These are phyloP conservation scores for Casuarina glauca DNA, from an alignment of 306 rosid species.

Conservation along the genomic window DNA sequence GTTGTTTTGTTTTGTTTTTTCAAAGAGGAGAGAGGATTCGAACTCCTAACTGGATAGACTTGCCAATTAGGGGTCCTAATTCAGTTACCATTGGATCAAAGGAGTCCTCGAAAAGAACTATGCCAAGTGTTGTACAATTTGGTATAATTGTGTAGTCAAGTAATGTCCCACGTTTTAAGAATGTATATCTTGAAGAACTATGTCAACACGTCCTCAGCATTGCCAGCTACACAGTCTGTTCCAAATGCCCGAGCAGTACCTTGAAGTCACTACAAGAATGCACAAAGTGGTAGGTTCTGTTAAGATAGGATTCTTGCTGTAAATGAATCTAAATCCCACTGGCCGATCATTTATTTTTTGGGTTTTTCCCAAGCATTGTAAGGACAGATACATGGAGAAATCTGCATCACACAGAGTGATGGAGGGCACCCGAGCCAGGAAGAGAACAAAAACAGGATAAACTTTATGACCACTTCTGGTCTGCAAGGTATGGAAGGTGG, in stretches of 20 bases:
- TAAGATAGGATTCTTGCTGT: slow-evolving; percentile 60
- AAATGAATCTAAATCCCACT: neutral
- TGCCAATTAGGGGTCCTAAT: no score
- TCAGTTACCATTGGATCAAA: no score
- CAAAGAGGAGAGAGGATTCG: no score
- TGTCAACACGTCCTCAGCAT: no score
- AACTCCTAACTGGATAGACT: no score
- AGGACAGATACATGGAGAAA: neutral
- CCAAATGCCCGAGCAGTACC: slow-evolving; percentile 14
- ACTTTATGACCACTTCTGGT: slow-evolving; percentile 3
- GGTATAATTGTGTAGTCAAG: no score
- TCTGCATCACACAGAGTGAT: neutral
- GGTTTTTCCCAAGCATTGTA: neutral
- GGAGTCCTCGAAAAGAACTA: no score
- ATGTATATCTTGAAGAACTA: no score
- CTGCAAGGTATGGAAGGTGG: slow-evolving; percentile 39
- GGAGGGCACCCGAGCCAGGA: neutral
- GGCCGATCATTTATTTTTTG: neutral
- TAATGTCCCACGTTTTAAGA: no score
- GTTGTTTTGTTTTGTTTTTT: no score
- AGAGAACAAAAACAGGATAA: neutral
- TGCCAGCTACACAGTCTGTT: no score
- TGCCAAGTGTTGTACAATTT: no score
- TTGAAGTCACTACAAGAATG: slow-evolving; percentile 30
- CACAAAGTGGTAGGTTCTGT: slow-evolving; percentile 59